Conservation (phyloP, 768 basidiomycete species). For the Leccinum imitatum region DNA sequence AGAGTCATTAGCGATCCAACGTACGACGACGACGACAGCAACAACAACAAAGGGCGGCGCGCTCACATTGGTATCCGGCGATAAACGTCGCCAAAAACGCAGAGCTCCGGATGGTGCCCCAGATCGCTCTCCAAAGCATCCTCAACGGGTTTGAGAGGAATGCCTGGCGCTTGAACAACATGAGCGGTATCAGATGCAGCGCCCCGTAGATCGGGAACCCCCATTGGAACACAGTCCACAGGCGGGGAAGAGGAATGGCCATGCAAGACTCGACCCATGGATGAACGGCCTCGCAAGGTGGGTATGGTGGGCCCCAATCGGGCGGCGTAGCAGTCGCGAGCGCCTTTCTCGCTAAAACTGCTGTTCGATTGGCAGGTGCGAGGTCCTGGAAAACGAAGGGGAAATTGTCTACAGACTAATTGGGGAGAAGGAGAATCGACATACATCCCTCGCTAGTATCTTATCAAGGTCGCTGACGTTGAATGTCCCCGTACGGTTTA, state of each 20-base stretch:
- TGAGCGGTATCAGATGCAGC: conserved; percentile 82
- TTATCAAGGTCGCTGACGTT: conserved; percentile 57
- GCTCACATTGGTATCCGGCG: conserved; percentile 73
- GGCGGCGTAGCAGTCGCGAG: conserved; percentile 32
- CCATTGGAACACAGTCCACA: conserved; percentile 80
- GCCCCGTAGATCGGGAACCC: conserved; percentile 85
- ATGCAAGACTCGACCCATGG: conserved; percentile 61
- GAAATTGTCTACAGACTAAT: neutral
- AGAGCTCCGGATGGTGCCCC: conserved; percentile 80
- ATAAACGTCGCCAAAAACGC: conserved; percentile 87
- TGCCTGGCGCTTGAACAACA: conserved; percentile 73
- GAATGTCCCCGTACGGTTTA: conserved; percentile 58
- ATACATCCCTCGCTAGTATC: conserved; percentile 49
- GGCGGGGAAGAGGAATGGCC: conserved; percentile 50
- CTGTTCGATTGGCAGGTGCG: conserved; percentile 48
- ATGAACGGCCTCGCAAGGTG: conserved; percentile 74
- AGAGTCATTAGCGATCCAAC: neutral
- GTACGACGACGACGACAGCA: neutral
- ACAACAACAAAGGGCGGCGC: neutral
- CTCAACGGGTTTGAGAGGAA: conserved; percentile 65
- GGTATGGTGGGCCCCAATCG: conserved; percentile 52
- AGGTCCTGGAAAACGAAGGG: conserved; percentile 45
- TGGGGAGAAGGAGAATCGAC: conserved; percentile 10
- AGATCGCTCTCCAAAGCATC: conserved; percentile 61
- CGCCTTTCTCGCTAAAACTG: conserved; percentile 45